A percentile compares a stretch with the other conserved stretches of the same genome.
Conservation (phyloP, 306 rosid genomes). For the Bauhinia variegata region DNA sequence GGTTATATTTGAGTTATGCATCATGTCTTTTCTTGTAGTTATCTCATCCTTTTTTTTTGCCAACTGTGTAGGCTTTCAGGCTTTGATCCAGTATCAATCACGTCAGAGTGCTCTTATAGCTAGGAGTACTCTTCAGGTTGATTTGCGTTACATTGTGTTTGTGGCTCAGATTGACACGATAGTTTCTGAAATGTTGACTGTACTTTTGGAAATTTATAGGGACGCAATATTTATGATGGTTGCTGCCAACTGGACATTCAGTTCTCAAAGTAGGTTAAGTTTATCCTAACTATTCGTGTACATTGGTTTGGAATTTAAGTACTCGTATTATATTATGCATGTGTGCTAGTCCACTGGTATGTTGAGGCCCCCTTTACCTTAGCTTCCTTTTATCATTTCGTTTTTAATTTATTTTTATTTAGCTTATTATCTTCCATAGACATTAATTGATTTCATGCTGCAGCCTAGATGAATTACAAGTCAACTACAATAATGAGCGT, state of each 20-base stretch:
- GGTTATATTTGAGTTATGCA: conserved; percentile 17
- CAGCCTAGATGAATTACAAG: conserved; percentile 99
- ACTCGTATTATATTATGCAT: conserved; percentile 6
- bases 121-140: conserved; percentile 91
- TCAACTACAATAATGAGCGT: conserved; percentile 95
- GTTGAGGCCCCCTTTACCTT: neutral
- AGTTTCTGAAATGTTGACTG: conserved; percentile 36
- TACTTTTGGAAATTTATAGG: conserved; percentile 52
- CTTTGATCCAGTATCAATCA: conserved; percentile 87
- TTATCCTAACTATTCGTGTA: conserved; percentile 27
- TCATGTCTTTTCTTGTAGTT: conserved; percentile 30
- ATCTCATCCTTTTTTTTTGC: conserved; percentile 42
- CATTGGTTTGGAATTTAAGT: conserved; percentile 18
- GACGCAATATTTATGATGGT: conserved; percentile 97
- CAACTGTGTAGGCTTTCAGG: conserved; percentile 84
- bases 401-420: conserved; percentile 22
- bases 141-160: conserved; percentile 19
- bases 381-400: conserved; percentile 1
- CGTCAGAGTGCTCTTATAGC: conserved; percentile 86
- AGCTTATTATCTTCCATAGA: conserved; percentile 11
- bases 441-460: conserved; percentile 35
- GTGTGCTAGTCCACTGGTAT: conserved; percentile 17
- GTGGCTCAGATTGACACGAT: conserved; percentile 22
- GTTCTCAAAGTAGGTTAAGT: conserved; percentile 85
- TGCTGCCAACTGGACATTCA: conserved; percentile 98